phyloP scores from a whole-genome alignment of 257 asterid species.

The Oldenlandia corymbosa region DNA sequence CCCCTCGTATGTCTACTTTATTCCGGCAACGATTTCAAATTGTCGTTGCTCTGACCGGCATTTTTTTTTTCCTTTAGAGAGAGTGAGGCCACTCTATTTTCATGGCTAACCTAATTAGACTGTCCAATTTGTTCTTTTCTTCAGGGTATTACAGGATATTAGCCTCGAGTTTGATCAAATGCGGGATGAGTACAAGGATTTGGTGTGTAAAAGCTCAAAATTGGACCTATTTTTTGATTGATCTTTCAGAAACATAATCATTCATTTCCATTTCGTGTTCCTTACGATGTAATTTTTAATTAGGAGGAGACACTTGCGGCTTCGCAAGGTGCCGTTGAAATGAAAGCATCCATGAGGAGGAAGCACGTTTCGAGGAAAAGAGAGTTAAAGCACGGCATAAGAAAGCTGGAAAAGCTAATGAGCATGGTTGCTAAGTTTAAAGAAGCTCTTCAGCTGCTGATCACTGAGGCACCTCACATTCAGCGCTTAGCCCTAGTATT shows the following conservation, averaged over 20 bases:
- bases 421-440: slow-evolving; percentile 44
- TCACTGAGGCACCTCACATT: slow-evolving; percentile 48
- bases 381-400: slow-evolving; percentile 77
- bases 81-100: neutral
- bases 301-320: slow-evolving; percentile 50
- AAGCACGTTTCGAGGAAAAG: slow-evolving; percentile 65
- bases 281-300: neutral
- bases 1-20: slow-evolving; percentile 56
- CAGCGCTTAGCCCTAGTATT: slow-evolving; percentile 58
- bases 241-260: neutral
- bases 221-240: neutral
- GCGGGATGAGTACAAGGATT: slow-evolving; percentile 45
- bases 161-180: slow-evolving; percentile 65
- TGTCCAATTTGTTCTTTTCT: slow-evolving; percentile 8
- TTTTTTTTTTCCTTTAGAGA: neutral
- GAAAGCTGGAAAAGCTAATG: slow-evolving; percentile 74
- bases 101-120: neutral
- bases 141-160: slow-evolving; percentile 74
- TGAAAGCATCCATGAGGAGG: slow-evolving; percentile 46
- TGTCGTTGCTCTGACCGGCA: neutral
- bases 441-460: slow-evolving; percentile 57
- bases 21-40: neutral
- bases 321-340: slow-evolving; percentile 51
- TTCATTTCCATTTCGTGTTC: neutral
- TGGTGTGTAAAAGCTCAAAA: slow-evolving; percentile 39